A percentile compares a stretch with the other conserved stretches of the same genome.
These are phyloP conservation scores for Zizania palustris DNA, from an alignment of 202 grass and related monocot species.

Conservation along the genomic window DNA sequence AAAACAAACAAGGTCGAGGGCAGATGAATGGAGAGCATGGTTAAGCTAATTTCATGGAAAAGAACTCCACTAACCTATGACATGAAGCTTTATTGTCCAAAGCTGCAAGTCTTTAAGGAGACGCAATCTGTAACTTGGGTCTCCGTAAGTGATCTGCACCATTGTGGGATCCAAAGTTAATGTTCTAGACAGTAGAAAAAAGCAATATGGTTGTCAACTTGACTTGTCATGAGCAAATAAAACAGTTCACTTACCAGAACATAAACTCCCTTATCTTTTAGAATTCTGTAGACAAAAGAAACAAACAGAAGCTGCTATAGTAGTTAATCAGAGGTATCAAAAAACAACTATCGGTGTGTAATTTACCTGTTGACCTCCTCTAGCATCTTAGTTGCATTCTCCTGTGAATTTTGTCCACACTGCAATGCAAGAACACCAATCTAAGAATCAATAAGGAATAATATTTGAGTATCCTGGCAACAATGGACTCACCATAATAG, in stretches of 20 bases:
- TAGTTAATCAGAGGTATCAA: conserved; percentile 27
- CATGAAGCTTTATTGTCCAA: conserved; percentile 87
- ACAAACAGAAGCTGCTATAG: conserved; percentile 33
- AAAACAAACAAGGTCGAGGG: conserved; percentile 21
- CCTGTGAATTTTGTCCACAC: conserved; percentile 86
- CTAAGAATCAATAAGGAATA: conserved; percentile 41
- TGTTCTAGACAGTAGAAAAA: conserved; percentile 8
- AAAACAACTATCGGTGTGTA: conserved; percentile 22
- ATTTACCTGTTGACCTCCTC: conserved; percentile 53
- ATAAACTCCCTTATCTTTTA: conserved; percentile 76
- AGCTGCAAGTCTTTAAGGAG: conserved; percentile 65
- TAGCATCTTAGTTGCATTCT: conserved; percentile 79
- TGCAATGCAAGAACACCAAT: conserved; percentile 50
- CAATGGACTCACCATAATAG: conserved; percentile 81
- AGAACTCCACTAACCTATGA: conserved; percentile 71
- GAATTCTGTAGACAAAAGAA: conserved; percentile 58
- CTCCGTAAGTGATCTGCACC: conserved; percentile 87
- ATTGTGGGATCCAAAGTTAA: conserved; percentile 28
- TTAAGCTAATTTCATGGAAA: neutral
- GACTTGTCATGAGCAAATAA: neutral
- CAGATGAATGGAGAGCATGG: neutral
- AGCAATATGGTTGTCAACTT: neutral
- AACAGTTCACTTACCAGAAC: conserved; percentile 73
- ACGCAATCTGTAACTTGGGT: conserved; percentile 82
- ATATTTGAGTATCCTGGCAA: conserved; percentile 33